Conservation (phyloP, 169 alveolate species). For the Cardiosporidium cionae region DNA sequence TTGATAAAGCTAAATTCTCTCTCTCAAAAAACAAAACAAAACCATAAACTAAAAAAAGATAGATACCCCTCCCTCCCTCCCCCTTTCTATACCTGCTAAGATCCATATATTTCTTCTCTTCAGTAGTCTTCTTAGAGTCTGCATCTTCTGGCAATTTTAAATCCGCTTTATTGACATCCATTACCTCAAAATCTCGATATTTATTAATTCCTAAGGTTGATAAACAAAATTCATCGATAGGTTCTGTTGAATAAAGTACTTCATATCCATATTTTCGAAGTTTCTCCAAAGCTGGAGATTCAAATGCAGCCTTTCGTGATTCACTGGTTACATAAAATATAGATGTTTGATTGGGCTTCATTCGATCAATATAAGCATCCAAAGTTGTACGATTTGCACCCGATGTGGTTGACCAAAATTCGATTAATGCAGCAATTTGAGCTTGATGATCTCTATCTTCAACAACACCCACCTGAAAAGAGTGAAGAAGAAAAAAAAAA, state of each 20-base stretch:
- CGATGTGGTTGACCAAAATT: slow-evolving; percentile 63
- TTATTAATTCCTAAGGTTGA: slow-evolving; percentile 76
- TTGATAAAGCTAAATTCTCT: too few species aligned
- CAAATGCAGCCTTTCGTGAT: slow-evolving; percentile 69
- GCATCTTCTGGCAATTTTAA: slow-evolving; percentile 71
- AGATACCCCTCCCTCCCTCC: too few species aligned
- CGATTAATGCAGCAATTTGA: slow-evolving; percentile 80
- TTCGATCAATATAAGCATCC: slow-evolving; percentile 83
- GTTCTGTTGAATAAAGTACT: slow-evolving; percentile 86
- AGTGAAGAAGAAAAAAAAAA: too few species aligned
- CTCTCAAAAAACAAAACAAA: too few species aligned
- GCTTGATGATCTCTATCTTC: slow-evolving; percentile 91
- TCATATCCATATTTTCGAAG: slow-evolving; percentile 81
- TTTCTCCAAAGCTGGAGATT: slow-evolving; percentile 87
- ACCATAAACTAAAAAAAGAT: too few species aligned
- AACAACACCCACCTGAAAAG: slow-evolving; percentile 92
- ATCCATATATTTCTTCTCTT: too few species aligned
- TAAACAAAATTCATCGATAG: slow-evolving; percentile 92
- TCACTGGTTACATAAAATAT: slow-evolving; percentile 91
- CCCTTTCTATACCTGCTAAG: too few species aligned
- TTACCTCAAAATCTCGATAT: slow-evolving; percentile 79
- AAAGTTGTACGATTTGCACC: slow-evolving; percentile 63
- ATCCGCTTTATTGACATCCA: slow-evolving; percentile 88
- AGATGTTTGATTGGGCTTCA: slow-evolving; percentile 83
- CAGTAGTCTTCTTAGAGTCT: too few species aligned